phyloP scores from a whole-genome alignment of 768 basidiomycete genomes.

The Kwoniella bestiolae region DNA sequence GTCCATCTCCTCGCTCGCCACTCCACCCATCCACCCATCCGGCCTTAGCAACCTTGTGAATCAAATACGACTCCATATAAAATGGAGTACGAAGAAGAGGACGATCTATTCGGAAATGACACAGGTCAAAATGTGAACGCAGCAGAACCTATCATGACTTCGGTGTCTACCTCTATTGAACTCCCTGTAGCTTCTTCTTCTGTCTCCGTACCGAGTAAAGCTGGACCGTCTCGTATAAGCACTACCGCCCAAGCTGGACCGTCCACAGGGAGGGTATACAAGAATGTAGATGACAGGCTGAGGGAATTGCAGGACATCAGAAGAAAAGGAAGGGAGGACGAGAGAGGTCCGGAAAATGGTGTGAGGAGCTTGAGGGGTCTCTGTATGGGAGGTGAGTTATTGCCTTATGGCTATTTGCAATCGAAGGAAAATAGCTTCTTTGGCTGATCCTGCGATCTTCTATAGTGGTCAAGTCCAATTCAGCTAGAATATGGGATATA shows the following conservation, averaged over 20 bases:
- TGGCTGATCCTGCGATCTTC: slow-evolving; percentile 1
- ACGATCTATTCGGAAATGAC: slow-evolving; percentile 38
- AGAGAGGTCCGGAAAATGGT: neutral
- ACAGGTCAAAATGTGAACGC: neutral
- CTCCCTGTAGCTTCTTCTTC: slow-evolving; percentile 3
- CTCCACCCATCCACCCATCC: too few relatives aligned
- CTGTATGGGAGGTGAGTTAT: slow-evolving; percentile 35
- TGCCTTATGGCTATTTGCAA: neutral
- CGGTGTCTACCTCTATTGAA: neutral
- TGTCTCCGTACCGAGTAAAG: neutral
- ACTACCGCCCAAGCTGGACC: slow-evolving; percentile 1
- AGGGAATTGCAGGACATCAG: slow-evolving; percentile 20
- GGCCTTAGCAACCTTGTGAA: too few relatives aligned
- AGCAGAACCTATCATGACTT: neutral
- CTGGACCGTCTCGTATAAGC: neutral
- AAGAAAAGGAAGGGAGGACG: slow-evolving; percentile 10
- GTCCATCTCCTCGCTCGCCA: too few relatives aligned
- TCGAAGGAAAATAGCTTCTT: neutral
- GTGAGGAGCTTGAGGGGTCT: slow-evolving; percentile 31
- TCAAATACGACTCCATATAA: slow-evolving; percentile 7
- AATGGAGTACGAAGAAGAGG: slow-evolving; percentile 44
- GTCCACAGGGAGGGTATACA: slow-evolving; percentile 16
- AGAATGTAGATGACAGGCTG: slow-evolving; percentile 14
- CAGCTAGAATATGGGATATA: slow-evolving; percentile 40
- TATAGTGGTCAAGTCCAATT: slow-evolving; percentile 38